These are phyloP conservation scores for Suhomyces kilbournensis DNA, from an alignment of 805 yeast genomes.

Conservation along the genomic window DNA sequence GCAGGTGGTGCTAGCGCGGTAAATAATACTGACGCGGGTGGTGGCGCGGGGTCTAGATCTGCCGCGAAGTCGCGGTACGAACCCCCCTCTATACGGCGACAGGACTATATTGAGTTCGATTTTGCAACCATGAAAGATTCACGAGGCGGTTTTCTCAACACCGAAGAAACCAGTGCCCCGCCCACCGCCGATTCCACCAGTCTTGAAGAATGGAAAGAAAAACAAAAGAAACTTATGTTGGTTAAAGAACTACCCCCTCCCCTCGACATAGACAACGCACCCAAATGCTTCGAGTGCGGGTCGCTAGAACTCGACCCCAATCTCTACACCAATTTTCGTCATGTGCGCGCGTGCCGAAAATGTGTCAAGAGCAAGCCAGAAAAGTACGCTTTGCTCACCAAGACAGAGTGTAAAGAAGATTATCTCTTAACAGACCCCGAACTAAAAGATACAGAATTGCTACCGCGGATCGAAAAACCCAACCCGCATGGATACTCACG, in stretches of 20 bases:
- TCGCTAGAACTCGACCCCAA: conserved; percentile 79
- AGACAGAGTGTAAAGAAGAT: conserved; percentile 93
- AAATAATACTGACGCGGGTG: background rate
- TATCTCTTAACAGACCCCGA: conserved; percentile 94
- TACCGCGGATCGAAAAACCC: conserved; percentile 81
- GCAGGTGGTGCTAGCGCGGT: background rate
- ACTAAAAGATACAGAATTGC: conserved; percentile 60
- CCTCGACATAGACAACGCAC: conserved; percentile 65
- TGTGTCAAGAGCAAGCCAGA: conserved; percentile 77
- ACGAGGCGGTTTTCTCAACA: conserved; percentile 75
- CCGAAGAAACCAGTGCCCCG: conserved; percentile 35
- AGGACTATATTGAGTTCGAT: conserved; percentile 80
- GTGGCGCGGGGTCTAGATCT: background rate
- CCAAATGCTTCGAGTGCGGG: conserved; percentile 79
- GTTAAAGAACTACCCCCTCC: conserved; percentile 67
- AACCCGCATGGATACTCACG: conserved; percentile 92
- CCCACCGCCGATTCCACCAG: conserved; percentile 44
- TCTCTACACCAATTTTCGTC: conserved; percentile 61
- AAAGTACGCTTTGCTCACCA: conserved; percentile 85
- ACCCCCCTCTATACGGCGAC: conserved; percentile 45
- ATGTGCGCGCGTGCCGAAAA: conserved; percentile 69
- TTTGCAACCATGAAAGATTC: conserved; percentile 87
- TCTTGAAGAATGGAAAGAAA: conserved; percentile 48
- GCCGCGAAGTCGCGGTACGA: conserved; percentile 10
- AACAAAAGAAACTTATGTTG: conserved; percentile 34